phyloP scores from a whole-genome alignment of 2,329 filamentous ascomycete genomes.

The Phialophora verrucosa region DNA sequence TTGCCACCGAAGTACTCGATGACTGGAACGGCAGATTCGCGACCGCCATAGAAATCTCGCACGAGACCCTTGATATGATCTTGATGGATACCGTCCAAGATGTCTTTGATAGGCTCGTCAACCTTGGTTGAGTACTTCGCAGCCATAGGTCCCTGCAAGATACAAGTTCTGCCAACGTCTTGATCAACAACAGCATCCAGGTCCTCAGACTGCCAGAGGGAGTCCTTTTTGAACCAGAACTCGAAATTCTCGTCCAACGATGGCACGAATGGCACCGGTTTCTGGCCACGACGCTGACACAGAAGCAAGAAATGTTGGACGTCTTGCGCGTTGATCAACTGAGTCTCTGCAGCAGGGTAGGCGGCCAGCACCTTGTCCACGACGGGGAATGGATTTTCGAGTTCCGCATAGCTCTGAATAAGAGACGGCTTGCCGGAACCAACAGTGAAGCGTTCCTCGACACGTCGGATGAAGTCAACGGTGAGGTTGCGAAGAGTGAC shows the following conservation, averaged over 20 bases:
- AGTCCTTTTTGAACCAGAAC: conserved; percentile 99
- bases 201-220: conserved; percentile 98
- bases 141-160: conserved; percentile 91
- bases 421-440: conserved; percentile 73
- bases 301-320: conserved; percentile 95
- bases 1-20: conserved; percentile 97
- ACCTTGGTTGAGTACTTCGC: conserved; percentile 87
- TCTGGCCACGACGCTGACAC: conserved; percentile 89
- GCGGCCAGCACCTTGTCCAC: conserved; percentile 78
- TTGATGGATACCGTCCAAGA: conserved; percentile 87
- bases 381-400: conserved; percentile 78
- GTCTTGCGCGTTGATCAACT: conserved; percentile 98
- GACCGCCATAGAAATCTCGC: conserved; percentile 76
- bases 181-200: conserved; percentile 93
- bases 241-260: conserved; percentile 97
- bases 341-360: conserved; percentile 84
- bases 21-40: conserved; percentile 76
- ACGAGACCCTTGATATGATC: conserved; percentile 82
- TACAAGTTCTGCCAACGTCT: conserved; percentile 94
- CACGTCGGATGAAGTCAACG: conserved; percentile 92
- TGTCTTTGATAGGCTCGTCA: conserved; percentile 93
- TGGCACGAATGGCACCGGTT: conserved; percentile 95
- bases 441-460: conserved; percentile 94
- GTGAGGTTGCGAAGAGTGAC: conserved; percentile 80
- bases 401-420: conserved; percentile 87